phyloP scores from a whole-genome alignment of 768 basidiomycete genomes.

The Xanthoconium stramineum region DNA sequence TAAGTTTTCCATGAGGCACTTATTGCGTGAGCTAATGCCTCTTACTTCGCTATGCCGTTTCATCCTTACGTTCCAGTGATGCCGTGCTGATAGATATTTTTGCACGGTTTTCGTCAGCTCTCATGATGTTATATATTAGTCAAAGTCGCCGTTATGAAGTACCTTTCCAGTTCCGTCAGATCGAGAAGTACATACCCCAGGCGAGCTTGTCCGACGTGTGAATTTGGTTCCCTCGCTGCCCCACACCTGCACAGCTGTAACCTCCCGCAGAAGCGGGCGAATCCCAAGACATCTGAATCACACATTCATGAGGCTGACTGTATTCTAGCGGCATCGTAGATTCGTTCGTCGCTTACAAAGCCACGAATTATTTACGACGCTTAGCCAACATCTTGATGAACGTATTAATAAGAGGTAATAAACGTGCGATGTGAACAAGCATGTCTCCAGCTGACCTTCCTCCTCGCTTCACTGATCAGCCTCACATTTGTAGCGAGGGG shows the following conservation, averaged over 20 bases:
- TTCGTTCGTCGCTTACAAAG: not conserved
- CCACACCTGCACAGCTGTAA: constrained; percentile 16
- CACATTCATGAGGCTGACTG: not conserved
- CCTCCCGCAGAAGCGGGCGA: not conserved
- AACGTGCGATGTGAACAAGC: constrained; percentile 2
- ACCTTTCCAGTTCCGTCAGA: not conserved
- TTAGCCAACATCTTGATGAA: not conserved
- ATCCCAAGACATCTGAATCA: not conserved
- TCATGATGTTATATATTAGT: not conserved
- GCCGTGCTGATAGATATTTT: not conserved
- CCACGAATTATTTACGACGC: not conserved
- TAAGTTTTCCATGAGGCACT: not conserved
- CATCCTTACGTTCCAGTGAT: constrained; percentile 6
- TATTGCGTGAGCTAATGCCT: not conserved
- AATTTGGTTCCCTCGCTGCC: constrained; percentile 11
- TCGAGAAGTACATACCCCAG: not conserved
- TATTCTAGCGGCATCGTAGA: not conserved
- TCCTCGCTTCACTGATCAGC: constrained; percentile 11
- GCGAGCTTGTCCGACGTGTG: constrained; percentile 8
- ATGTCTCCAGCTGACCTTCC: constrained; percentile 16
- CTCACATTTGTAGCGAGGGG: constrained; percentile 19
- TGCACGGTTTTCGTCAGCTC: not conserved
- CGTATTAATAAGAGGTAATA: constrained; percentile 4
- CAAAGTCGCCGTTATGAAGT: constrained; percentile 1
- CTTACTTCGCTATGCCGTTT: not conserved